Evolutionary conservation across 768 basidiomycete species (phyloP).

Genomic region (Pleurotus pulmonarius): DNA sequence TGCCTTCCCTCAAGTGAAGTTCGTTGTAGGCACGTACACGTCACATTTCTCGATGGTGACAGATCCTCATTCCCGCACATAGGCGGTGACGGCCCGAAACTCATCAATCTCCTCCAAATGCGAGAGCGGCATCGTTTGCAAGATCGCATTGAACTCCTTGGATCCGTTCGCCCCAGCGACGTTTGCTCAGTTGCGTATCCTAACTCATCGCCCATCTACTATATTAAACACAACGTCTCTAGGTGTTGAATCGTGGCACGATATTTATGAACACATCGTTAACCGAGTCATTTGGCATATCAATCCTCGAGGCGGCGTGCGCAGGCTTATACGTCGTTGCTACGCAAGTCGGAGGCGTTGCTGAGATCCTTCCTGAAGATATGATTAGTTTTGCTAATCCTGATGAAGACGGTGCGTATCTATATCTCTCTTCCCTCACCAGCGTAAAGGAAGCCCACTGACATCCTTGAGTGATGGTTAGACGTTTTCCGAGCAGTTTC

Average conservation of each 20-base stretch:
- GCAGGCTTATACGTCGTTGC: slow-evolving; percentile 92
- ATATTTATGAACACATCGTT: slow-evolving; percentile 96
- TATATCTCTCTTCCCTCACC: neutral
- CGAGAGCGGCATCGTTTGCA: slow-evolving; percentile 86
- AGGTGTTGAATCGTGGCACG: slow-evolving; percentile 84
- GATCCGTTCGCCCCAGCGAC: slow-evolving; percentile 74
- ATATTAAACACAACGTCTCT: neutral
- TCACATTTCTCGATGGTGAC: neutral
- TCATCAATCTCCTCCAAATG: slow-evolving; percentile 94
- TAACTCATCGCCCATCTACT: neutral
- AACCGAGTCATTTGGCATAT: slow-evolving; percentile 95
- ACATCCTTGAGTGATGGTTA: slow-evolving; percentile 23
- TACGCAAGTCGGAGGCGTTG: slow-evolving; percentile 92
- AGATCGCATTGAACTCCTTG: slow-evolving; percentile 88
- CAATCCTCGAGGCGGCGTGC: slow-evolving; percentile 96
- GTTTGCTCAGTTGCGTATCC: slow-evolving; percentile 65
- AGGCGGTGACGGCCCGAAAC: slow-evolving; percentile 95
- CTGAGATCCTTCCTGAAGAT: slow-evolving; percentile 89
- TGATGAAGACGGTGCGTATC: slow-evolving; percentile 80
- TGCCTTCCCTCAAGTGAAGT: slow-evolving; percentile 81
- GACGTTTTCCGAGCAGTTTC: slow-evolving; percentile 84
- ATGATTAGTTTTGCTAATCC: slow-evolving; percentile 96
- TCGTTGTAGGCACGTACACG: slow-evolving; percentile 69
- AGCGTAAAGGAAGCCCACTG: neutral
- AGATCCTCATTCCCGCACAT: neutral